Evolutionary conservation across 768 basidiomycete genomes (phyloP).

Genomic region (Hypsizygus marmoreus): DNA sequence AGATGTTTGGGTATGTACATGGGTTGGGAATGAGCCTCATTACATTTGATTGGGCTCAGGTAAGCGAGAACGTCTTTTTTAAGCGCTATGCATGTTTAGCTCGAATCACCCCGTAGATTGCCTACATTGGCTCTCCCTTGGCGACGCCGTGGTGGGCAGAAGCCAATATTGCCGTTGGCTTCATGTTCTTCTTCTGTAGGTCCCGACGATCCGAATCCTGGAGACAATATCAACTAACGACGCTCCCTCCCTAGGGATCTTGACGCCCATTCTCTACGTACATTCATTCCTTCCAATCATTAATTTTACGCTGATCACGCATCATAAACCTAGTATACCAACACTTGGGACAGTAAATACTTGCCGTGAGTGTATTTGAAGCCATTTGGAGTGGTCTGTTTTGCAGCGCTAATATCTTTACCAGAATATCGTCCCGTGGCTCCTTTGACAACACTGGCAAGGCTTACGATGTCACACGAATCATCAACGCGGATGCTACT

Average conservation of each 20-base stretch:
- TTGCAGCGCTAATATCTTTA: constrained; percentile 13
- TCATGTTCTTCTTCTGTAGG: constrained; percentile 69
- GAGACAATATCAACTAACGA: not conserved
- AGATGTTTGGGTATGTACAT: constrained; percentile 69
- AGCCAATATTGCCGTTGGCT: constrained; percentile 64
- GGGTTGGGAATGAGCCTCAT: constrained; percentile 71
- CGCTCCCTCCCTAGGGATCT: constrained; percentile 38
- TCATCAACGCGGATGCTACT: constrained; percentile 54
- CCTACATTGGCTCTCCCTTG: constrained; percentile 70
- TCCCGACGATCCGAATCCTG: not conserved
- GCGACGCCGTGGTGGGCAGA: constrained; percentile 85
- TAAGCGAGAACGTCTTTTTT: constrained; percentile 22
- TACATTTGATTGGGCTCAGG: constrained; percentile 83
- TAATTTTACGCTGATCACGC: constrained; percentile 3
- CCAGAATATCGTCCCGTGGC: constrained; percentile 58
- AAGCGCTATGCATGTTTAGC: constrained; percentile 25
- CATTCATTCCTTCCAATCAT: constrained; percentile 19
- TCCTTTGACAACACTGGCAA: constrained; percentile 67
- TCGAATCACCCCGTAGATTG: constrained; percentile 36
- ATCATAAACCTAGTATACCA: constrained; percentile 48
- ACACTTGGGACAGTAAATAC: constrained; percentile 58
- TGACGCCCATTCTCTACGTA: constrained; percentile 62
- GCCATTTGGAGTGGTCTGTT: not conserved
- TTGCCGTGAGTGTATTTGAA: constrained; percentile 46
- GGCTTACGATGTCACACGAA: constrained; percentile 57